phyloP scores from a whole-genome alignment of 2,329 filamentous ascomycete species.

The Paraphaeosphaeria minitans region DNA sequence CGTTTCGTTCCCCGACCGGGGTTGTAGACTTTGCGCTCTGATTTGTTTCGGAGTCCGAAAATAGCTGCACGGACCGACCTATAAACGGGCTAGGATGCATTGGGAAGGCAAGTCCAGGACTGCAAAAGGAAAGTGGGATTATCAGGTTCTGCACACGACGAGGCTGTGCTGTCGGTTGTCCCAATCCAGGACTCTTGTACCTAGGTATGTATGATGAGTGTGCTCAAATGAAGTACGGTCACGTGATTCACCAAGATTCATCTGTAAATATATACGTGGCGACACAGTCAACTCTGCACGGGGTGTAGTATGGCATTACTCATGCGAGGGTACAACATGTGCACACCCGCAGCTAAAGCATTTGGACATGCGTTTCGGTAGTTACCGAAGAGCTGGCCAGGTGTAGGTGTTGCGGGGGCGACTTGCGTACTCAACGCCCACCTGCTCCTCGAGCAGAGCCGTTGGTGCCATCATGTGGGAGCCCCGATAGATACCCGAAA shows the following conservation, averaged over 20 bases:
- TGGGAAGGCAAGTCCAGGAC: not conserved
- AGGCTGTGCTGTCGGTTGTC: not conserved
- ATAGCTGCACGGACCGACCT: slow-evolving; percentile 6
- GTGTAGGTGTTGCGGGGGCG: not conserved
- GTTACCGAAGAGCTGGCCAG: not conserved
- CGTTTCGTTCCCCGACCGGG: slow-evolving; percentile 12
- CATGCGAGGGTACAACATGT: not conserved
- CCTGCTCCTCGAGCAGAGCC: not conserved
- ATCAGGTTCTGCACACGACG: not conserved
- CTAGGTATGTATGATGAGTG: no score
- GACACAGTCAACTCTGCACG: no score
- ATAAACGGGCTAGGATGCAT: not conserved
- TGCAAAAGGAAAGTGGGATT: not conserved
- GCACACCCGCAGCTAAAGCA: not conserved
- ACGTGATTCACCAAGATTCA: not conserved
- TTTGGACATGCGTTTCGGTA: not conserved
- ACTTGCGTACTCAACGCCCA: not conserved
- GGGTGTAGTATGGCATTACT: no score
- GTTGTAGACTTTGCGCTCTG: slow-evolving; percentile 1
- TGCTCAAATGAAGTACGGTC: not conserved
- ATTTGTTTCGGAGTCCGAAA: slow-evolving; percentile 11
- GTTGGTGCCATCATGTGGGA: not conserved
- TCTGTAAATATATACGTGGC: no score
- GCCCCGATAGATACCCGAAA: not conserved
- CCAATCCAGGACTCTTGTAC: not conserved